Evolutionary conservation across 306 rosid genomes (phyloP), one percentile per base, ranked within the genome.

Genomic region (Cicer judaicum): DNA sequence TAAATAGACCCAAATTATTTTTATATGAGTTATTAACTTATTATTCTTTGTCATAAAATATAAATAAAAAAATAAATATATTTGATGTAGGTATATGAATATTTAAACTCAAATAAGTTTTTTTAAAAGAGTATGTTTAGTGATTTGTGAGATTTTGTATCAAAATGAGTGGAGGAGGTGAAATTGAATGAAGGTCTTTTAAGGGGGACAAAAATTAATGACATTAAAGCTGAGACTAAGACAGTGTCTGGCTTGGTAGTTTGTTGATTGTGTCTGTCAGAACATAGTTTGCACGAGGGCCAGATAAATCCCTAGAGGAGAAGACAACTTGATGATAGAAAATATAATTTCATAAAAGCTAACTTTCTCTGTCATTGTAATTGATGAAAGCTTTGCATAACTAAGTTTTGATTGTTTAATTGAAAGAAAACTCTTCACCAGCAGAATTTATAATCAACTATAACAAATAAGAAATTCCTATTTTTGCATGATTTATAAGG

Each of bases 231-330:
- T 42, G 10, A 68, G 67, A 74, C 71, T 11, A 42, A 18, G 82
- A 86, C 84, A 75, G 10, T 60, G 75, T 60, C 74, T 64, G 74
- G 71, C 74, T 64, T 71, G 71, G 81, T 61, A 48, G 62, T 64
- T 73, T 57, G 74, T 70, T 69, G 52, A 71, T 80, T 69, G 50
- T 72, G 42, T 46, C 48, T 76, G 39, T 46, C 76, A 5, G 50
- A 68, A 40, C 70, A 68, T 12, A 52, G 64, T 72, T 50, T 66
- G 72, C 42, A n/a, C 29, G 8, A 48, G 57, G 52, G 52, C 66
- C 16, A 64, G 49, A 59, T 36, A 79, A 67, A 66, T 59, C 72
- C 70, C 71, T 41, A 54, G 55, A 72, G 61, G 55, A 43, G 48
- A 43, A 57, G 74, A 62, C 77, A 68, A 68, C 38, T 21, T 70